Percentiles rank a stretch among this genome's conserved stretches.
Conservation (phyloP, 2,329 filamentous ascomycete genomes). For the Orbilia quercus region DNA sequence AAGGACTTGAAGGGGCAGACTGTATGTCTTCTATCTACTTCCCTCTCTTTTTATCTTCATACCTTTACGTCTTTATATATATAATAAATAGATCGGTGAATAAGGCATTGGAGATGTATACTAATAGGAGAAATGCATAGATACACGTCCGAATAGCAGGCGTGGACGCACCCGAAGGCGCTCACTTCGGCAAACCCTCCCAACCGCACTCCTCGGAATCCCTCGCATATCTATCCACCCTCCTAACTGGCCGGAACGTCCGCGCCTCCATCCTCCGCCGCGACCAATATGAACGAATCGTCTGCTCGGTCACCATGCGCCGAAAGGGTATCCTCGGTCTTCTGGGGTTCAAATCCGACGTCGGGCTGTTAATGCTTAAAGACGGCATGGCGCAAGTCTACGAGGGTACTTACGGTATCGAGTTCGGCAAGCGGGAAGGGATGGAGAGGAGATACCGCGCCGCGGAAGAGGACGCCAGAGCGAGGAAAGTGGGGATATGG, state of each 20-base stretch:
- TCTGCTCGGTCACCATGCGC: constrained; percentile 83
- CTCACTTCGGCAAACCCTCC: constrained; percentile 88
- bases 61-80: too few relatives aligned
- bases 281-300: constrained; percentile 92
- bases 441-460: constrained; percentile 66
- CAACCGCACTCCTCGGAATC: constrained; percentile 88
- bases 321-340: constrained; percentile 63
- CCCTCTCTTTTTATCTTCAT: too few relatives aligned
- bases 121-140: too few relatives aligned
- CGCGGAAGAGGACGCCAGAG: constrained; percentile 71
- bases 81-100: too few relatives aligned
- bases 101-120: too few relatives aligned
- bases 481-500: constrained; percentile 79
- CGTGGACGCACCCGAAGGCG: constrained; percentile 89
- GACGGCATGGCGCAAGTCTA: constrained; percentile 88
- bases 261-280: constrained; percentile 83
- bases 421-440: constrained; percentile 75
- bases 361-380: constrained; percentile 89
- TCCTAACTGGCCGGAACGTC: constrained; percentile 78
- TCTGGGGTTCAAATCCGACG: constrained; percentile 77
- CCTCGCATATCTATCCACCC: constrained; percentile 79
- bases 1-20: constrained; percentile 80
- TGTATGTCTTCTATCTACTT: constrained; percentile 67
- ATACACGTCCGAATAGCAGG: constrained; percentile 91
- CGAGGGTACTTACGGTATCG: constrained; percentile 74